Conservation (phyloP, 495 filamentous ascomycete genomes). For the Xylaria nigripes region DNA sequence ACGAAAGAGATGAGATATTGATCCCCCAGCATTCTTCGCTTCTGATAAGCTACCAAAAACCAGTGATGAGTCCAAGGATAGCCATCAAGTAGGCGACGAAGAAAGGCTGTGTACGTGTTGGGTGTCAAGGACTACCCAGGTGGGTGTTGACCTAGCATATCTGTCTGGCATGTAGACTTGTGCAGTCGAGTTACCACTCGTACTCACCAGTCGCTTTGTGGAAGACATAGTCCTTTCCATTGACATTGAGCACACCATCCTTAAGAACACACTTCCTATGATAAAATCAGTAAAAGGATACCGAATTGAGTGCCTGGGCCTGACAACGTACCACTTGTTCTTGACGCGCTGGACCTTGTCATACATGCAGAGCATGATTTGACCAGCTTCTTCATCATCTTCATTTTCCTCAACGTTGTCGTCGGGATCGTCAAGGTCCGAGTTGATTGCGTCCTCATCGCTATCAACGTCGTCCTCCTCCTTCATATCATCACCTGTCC, state of each 20-base stretch:
- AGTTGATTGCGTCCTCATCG: conserved; percentile 97
- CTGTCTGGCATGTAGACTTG: neutral
- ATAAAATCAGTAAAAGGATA: conserved; percentile 13
- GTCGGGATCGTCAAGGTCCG: conserved; percentile 91
- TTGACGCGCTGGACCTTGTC: conserved; percentile 99
- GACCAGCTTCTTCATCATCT: conserved; percentile 69
- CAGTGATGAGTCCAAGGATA: neutral
- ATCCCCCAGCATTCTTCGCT: neutral
- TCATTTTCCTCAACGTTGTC: conserved; percentile 72
- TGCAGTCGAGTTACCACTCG: conserved; percentile 64
- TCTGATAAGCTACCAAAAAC: neutral
- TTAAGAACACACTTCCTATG: conserved; percentile 88
- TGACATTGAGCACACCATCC: conserved; percentile 87
- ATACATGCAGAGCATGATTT: conserved; percentile 97
- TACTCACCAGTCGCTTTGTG: conserved; percentile 96
- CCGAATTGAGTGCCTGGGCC: neutral
- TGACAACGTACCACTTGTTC: conserved; percentile 78
- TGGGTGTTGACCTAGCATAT: neutral
- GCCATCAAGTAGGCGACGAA: neutral
- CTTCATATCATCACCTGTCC: conserved; percentile 52
- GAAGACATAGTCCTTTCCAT: conserved; percentile 93
- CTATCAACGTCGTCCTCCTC: conserved; percentile 74
- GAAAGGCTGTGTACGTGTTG: neutral
- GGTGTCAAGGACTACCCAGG: neutral
- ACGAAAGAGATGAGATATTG: no score